A percentile compares a stretch with the other conserved stretches of the same genome.
Conservation (phyloP, 305 asterid species). For the Fraxinus angustifolia region DNA sequence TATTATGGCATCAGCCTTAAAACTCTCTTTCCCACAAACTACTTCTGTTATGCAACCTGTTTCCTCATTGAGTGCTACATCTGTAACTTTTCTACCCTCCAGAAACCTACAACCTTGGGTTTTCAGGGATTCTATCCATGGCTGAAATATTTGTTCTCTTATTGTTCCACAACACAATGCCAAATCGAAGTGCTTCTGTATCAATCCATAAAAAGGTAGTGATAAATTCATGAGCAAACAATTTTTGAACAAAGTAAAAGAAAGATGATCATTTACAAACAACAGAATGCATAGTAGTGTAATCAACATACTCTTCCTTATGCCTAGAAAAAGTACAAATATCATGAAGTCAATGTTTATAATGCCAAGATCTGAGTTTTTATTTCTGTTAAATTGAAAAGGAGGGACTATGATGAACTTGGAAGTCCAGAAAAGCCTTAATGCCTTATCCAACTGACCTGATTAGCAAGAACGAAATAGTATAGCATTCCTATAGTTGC, state of each 20-base stretch:
- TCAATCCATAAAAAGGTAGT: neutral
- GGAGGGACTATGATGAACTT: neutral
- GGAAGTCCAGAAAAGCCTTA: neutral
- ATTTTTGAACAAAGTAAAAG: neutral
- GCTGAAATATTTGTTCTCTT: constrained; percentile 47
- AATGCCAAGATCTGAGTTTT: neutral
- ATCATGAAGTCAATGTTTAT: neutral
- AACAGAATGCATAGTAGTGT: neutral
- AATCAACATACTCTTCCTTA: neutral
- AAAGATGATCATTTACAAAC: neutral
- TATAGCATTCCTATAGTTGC: constrained; percentile 50
- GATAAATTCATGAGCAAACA: neutral
- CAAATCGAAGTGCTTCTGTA: constrained; percentile 46
- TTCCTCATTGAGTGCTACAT: constrained; percentile 41
- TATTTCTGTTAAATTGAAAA: neutral
- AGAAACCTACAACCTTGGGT: constrained; percentile 50
- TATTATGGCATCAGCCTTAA: constrained; percentile 48
- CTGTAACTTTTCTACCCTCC: constrained; percentile 55
- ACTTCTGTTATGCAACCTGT: constrained; percentile 44
- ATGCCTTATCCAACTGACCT: constrained; percentile 30
- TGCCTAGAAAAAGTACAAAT: neutral
- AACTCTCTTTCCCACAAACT: constrained; percentile 56
- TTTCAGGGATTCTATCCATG: constrained; percentile 51
- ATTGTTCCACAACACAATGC: constrained; percentile 54
- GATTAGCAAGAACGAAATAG: constrained; percentile 48